Percentiles rank a stretch among this genome's conserved stretches.
phyloP scores from a whole-genome alignment of 2,329 filamentous ascomycete genomes.

The Biscogniauxia marginata region DNA sequence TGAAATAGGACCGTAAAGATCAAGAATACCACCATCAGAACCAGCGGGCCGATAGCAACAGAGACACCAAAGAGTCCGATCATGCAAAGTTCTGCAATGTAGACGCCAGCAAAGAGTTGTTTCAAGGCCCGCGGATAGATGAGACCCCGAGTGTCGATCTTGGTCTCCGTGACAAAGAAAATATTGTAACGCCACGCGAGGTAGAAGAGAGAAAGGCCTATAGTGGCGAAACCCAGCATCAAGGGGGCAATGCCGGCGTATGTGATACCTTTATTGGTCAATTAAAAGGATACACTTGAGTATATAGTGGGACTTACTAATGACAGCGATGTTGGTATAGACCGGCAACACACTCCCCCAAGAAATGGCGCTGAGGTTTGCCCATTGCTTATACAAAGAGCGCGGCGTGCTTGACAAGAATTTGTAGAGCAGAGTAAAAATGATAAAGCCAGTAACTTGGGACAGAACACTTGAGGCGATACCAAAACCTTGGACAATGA shows the following conservation, averaged over 20 bases:
- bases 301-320: slow-evolving; percentile 54
- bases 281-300: neutral
- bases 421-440: slow-evolving; percentile 73
- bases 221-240: slow-evolving; percentile 76
- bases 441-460: slow-evolving; percentile 67
- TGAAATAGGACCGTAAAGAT: slow-evolving; percentile 77
- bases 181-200: slow-evolving; percentile 88
- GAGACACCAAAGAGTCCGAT: slow-evolving; percentile 80
- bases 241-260: slow-evolving; percentile 87
- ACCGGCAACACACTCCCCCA: slow-evolving; percentile 84
- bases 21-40: slow-evolving; percentile 74
- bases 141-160: slow-evolving; percentile 83
- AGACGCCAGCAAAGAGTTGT: slow-evolving; percentile 80
- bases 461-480: slow-evolving; percentile 73
- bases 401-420: slow-evolving; percentile 75
- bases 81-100: slow-evolving; percentile 78
- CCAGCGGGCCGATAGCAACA: slow-evolving; percentile 63
- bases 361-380: slow-evolving; percentile 67
- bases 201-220: slow-evolving; percentile 80
- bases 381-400: slow-evolving; percentile 77
- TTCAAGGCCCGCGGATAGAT: slow-evolving; percentile 86
- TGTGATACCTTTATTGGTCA: slow-evolving; percentile 61
- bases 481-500: slow-evolving; percentile 85
- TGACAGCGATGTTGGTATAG: slow-evolving; percentile 77
- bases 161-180: slow-evolving; percentile 78